Evolutionary conservation across 1,139 yeast species (phyloP).

Genomic region (Blastobotrys petasosporus): DNA sequence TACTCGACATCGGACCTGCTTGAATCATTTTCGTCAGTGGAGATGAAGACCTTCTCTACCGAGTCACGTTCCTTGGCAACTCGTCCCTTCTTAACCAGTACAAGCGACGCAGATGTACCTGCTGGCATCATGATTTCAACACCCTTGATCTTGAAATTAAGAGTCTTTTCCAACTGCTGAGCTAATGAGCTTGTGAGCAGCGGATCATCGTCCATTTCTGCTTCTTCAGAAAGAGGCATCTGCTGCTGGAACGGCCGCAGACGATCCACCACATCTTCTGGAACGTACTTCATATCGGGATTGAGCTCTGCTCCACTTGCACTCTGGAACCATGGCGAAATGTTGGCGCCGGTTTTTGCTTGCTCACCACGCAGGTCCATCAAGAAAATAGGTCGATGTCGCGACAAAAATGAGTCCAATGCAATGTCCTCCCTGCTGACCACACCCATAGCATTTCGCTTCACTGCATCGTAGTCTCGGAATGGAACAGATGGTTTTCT

Average conservation of each 20-base stretch:
- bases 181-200: slow-evolving; percentile 7
- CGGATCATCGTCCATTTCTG: slow-evolving; percentile 7
- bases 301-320: slow-evolving; percentile 20
- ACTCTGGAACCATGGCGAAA: slow-evolving; percentile 21
- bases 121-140: slow-evolving; percentile 12
- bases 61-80: background rate
- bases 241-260: slow-evolving; percentile 18
- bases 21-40: slow-evolving; percentile 2
- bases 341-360: slow-evolving; percentile 7
- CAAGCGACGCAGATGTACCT: slow-evolving; percentile 12
- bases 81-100: slow-evolving; percentile 9
- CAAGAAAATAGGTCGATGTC: slow-evolving; percentile 30
- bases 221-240: slow-evolving; percentile 15
- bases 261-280: slow-evolving; percentile 19
- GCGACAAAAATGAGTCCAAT: slow-evolving; percentile 28
- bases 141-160: slow-evolving; percentile 13
- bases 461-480: slow-evolving; percentile 15
- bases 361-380: slow-evolving; percentile 13
- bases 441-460: slow-evolving; percentile 13
- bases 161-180: slow-evolving; percentile 10
- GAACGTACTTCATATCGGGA: slow-evolving; percentile 21
- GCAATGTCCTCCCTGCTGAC: slow-evolving; percentile 20
- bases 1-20: slow-evolving; percentile 1
- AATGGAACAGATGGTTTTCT: slow-evolving; percentile 16
- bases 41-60: slow-evolving; percentile 4